Percentiles rank a stretch among this genome's conserved stretches.
phyloP scores from a whole-genome alignment of 2,329 filamentous ascomycete species.

The Delphinella strobiligena region DNA sequence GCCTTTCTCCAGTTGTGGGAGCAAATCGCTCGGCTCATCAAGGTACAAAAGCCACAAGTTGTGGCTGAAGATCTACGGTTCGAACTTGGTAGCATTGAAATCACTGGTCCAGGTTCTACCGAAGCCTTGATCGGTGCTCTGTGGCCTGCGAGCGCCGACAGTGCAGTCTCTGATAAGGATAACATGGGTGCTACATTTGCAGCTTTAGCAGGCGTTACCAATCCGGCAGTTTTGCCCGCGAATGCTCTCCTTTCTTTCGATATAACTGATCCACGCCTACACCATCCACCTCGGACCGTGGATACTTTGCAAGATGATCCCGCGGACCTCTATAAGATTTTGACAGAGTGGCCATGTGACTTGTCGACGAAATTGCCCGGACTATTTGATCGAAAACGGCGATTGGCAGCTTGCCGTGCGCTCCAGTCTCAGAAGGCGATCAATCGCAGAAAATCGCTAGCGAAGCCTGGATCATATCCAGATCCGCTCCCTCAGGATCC shows the following conservation, averaged over 20 bases:
- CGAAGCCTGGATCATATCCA: conserved; percentile 51
- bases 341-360: conserved; percentile 60
- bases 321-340: conserved; percentile 41
- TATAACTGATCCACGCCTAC: conserved; percentile 66
- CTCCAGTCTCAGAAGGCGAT: conserved; percentile 68
- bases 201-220: conserved; percentile 47
- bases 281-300: conserved; percentile 56
- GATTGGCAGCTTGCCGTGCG: conserved; percentile 52
- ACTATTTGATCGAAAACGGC: conserved; percentile 57
- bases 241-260: conserved; percentile 62
- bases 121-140: conserved; percentile 64
- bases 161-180: conserved; percentile 21
- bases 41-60: conserved; percentile 49
- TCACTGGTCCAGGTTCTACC: conserved; percentile 62
- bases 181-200: conserved; percentile 30
- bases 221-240: conserved; percentile 56
- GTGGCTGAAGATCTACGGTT: conserved; percentile 58
- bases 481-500: conserved; percentile 51
- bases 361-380: conserved; percentile 21
- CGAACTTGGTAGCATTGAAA: conserved; percentile 60
- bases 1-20: conserved; percentile 61
- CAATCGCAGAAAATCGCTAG: conserved; percentile 59
- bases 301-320: conserved; percentile 15
- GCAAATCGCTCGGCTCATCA: conserved; percentile 45
- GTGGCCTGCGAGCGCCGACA: conserved; percentile 29